Percentiles rank a stretch among this genome's conserved stretches.
These are phyloP conservation scores for Claviceps digitariae DNA, from an alignment of 2,329 filamentous ascomycete species.

Conservation along the genomic window DNA sequence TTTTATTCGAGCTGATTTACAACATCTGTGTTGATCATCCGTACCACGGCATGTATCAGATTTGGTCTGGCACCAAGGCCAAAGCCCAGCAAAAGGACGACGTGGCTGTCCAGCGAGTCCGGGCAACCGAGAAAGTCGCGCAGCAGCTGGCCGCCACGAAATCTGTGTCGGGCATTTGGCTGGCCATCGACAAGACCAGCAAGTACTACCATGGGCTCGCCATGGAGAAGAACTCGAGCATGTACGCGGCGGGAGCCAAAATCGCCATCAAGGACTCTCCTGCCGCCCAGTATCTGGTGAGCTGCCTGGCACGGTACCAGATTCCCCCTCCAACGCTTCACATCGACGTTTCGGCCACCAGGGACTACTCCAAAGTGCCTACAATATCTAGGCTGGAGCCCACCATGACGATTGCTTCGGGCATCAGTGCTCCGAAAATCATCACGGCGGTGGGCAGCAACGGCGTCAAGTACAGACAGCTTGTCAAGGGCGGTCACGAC, in stretches of 20 bases:
- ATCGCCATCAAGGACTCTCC: constrained; percentile 49
- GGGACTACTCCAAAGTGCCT: constrained; percentile 66
- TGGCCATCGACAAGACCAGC: constrained; percentile 60
- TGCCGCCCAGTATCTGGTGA: constrained; percentile 49
- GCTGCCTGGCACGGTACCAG: constrained; percentile 46
- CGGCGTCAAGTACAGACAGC: constrained; percentile 70
- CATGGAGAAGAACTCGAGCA: constrained; percentile 46
- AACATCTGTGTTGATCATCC: constrained; percentile 87
- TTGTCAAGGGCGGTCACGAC: constrained; percentile 92
- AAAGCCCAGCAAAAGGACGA: constrained; percentile 60
- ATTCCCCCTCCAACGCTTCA: constrained; percentile 86
- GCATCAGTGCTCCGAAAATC: constrained; percentile 87
- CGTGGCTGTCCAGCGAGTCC: constrained; percentile 57
- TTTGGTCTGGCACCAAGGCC: constrained; percentile 68
- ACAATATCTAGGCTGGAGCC: constrained; percentile 59
- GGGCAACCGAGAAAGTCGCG: constrained; percentile 57
- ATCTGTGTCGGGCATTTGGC: constrained; percentile 45
- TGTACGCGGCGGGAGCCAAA: constrained; percentile 55
- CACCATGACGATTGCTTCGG: constrained; percentile 72
- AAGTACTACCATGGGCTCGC: constrained; percentile 52
- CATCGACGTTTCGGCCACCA: constrained; percentile 58
- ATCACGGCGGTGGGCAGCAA: constrained; percentile 69
- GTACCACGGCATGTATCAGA: constrained; percentile 94
- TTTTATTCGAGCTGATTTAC: constrained; percentile 60
- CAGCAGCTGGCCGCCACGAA: constrained; percentile 43